Percentiles rank a stretch among this genome's conserved stretches.
Conservation (phyloP, 2,329 filamentous ascomycete species). For the Escovopsis weberi region DNA sequence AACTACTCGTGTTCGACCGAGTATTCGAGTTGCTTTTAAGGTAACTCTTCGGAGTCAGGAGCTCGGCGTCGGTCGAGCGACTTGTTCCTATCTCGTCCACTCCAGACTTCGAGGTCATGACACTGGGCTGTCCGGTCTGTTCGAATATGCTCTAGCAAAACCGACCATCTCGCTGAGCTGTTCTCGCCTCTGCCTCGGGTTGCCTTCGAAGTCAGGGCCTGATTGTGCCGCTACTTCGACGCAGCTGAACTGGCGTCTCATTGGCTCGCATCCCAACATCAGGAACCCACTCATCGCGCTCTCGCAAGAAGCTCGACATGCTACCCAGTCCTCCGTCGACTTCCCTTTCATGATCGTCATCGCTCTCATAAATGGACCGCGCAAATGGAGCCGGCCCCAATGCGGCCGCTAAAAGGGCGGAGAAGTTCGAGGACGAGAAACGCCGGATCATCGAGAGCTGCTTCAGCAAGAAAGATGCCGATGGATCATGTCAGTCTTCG, state of each 20-base stretch:
- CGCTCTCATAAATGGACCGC: slow-evolving; percentile 22
- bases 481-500: slow-evolving; percentile 62
- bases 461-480: slow-evolving; percentile 77
- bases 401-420: slow-evolving; percentile 38
- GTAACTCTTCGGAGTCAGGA: too few relatives aligned
- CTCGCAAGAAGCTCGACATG: background rate
- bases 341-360: background rate
- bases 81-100: too few relatives aligned
- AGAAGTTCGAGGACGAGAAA: slow-evolving; percentile 95
- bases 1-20: too few relatives aligned
- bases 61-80: too few relatives aligned
- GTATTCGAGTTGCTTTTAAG: too few relatives aligned
- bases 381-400: slow-evolving; percentile 22
- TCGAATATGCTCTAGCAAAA: too few relatives aligned
- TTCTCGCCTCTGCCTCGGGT: too few relatives aligned
- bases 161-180: too few relatives aligned
- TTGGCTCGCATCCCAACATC: background rate
- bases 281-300: background rate
- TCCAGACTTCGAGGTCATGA: too few relatives aligned
- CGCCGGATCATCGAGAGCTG: slow-evolving; percentile 86
- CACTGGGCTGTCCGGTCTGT: too few relatives aligned
- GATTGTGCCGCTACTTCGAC: background rate
- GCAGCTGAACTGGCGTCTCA: background rate
- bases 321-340: background rate
- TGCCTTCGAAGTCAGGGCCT: background rate